Base-by-base conservation (phyloP, 345 rosid species). In the Brassica incana region DNA sequence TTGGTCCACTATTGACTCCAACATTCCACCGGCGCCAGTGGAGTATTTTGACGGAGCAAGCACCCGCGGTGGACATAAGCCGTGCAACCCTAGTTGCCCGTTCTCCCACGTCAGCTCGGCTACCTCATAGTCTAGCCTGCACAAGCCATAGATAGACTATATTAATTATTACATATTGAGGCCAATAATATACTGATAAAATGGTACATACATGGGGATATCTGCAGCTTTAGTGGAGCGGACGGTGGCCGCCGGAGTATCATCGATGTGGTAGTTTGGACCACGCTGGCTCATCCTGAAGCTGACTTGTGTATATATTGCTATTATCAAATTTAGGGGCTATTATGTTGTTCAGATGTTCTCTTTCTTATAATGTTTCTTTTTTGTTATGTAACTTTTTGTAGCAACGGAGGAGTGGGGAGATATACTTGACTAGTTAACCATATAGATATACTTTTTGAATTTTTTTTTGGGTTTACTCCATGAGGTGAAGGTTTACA, bases 51-150 rank as follows among this genome's bases (percentile, higher is more conserved):
- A 56, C 3, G 85, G 69, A 54, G 85, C 59, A 1, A 72, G 76
- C 45, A 64, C 60, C 9, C 96, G 90, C 73, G 92, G 88, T 23
- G 85, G 87, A 4, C 96, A 88, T 75, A 91, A 83, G 20, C 91
- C 88, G 86, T 92, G 97, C 90, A 91, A 83, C 79, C 89, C 87
- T 23, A 95, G 69, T 61, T 93, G 97, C 3, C 98, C 98, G 76
- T 93, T 93, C 83, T 93, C 89, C 98, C 99, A 95, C 54, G 98
- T 93, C 80, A 95, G 84, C 85, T 95, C 99, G 20, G 98, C 91
- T 30, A 95, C 96, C 83, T 88, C 98, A 33, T 85, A 88, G 74
- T 87, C 87, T 69, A 75, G 74, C 86, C 99, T 95, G 91, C 81
- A 5, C 11, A 50, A 69, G 14, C 48, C 4, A 65, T 66, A 35